These are phyloP conservation scores for Venustampulla echinocandica DNA, from an alignment of 495 filamentous ascomycete genomes.

Conservation along the genomic window DNA sequence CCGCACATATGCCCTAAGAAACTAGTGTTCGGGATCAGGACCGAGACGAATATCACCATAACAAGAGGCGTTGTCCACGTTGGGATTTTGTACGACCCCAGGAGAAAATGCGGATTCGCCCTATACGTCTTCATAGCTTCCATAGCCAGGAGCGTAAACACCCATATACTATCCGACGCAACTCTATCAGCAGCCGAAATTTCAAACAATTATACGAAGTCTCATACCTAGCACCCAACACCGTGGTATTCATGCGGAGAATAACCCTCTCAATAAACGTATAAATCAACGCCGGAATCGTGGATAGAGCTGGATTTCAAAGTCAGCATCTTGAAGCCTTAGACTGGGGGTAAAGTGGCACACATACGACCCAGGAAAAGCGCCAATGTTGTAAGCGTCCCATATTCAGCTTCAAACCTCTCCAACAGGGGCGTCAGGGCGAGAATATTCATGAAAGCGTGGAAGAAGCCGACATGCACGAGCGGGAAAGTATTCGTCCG, in stretches of 20 bases:
- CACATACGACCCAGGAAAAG: conserved; percentile 84
- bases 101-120: conserved; percentile 64
- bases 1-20: conserved; percentile 82
- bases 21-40: conserved; percentile 71
- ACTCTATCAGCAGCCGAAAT: conserved; percentile 5
- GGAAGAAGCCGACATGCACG: conserved; percentile 72
- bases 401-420: conserved; percentile 88
- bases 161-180: conserved; percentile 60
- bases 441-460: conserved; percentile 68
- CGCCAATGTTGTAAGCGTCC: conserved; percentile 73
- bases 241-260: conserved; percentile 53
- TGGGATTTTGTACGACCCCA: conserved; percentile 69
- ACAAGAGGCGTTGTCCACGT: conserved; percentile 86
- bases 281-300: conserved; percentile 66
- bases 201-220: not conserved
- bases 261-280: conserved; percentile 59
- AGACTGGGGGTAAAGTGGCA: not conserved
- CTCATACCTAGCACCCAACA: conserved; percentile 74
- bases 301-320: conserved; percentile 55
- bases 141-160: conserved; percentile 74
- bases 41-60: conserved; percentile 56
- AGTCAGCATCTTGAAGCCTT: conserved; percentile 13
- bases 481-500: conserved; percentile 88
- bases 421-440: conserved; percentile 78
- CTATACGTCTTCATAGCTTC: conserved; percentile 75